Evolutionary conservation across 2,329 filamentous ascomycete species (phyloP).

Genomic region (Aspergillus persii): DNA sequence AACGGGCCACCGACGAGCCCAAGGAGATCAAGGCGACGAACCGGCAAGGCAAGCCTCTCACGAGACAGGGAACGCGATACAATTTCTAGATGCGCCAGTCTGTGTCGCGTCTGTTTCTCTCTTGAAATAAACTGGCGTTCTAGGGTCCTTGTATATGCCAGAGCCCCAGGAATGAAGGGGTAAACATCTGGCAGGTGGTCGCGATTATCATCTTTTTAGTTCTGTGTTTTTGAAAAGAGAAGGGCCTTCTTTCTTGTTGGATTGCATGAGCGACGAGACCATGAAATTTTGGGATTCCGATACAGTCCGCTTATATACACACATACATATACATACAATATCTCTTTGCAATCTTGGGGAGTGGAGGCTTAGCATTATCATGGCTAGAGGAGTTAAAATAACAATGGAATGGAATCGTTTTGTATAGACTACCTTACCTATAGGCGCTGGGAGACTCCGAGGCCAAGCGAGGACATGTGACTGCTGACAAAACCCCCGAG

Average conservation of each 20-base stretch:
- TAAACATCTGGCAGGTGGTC: slow-evolving; percentile 8
- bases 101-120: background rate
- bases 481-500: slow-evolving; percentile 7
- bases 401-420: too few relatives aligned
- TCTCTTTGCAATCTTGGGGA: background rate
- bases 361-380: too few relatives aligned
- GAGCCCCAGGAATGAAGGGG: background rate
- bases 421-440: too few relatives aligned
- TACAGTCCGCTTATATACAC: background rate
- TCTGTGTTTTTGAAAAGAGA: slow-evolving; percentile 3
- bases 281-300: slow-evolving; percentile 14
- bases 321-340: slow-evolving; percentile 4
- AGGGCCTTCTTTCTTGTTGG: slow-evolving; percentile 14
- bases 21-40: slow-evolving; percentile 43
- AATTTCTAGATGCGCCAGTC: slow-evolving; percentile 33
- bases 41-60: slow-evolving; percentile 50
- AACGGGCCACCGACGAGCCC: slow-evolving; percentile 42
- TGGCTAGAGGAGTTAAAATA: too few relatives aligned
- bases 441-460: too few relatives aligned
- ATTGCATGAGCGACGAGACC: slow-evolving; percentile 21
- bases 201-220: background rate
- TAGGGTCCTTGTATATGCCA: background rate
- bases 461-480: background rate
- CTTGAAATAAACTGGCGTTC: slow-evolving; percentile 8
- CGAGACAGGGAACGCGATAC: slow-evolving; percentile 52